A percentile compares a stretch with the other conserved stretches of the same genome.
Conservation (phyloP, 2,329 filamentous ascomycete genomes). For the Hortaea werneckii region DNA sequence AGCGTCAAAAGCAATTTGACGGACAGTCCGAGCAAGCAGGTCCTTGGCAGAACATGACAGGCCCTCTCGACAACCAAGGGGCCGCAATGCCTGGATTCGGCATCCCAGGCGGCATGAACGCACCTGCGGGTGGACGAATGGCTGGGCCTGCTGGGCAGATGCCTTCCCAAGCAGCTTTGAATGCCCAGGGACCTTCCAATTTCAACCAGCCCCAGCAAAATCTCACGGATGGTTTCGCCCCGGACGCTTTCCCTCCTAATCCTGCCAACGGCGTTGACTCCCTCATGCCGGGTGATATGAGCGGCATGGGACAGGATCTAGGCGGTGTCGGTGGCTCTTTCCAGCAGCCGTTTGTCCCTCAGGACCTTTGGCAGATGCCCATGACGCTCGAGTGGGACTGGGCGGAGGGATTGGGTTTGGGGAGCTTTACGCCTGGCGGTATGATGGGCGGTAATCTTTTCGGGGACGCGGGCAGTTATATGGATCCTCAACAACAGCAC, state of each 20-base stretch:
- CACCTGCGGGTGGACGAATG: neutral
- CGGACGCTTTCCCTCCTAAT: no score
- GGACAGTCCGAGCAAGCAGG: neutral
- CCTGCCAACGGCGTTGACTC: no score
- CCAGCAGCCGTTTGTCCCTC: constrained; percentile 80
- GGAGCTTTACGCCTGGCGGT: constrained; percentile 21
- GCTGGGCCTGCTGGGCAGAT: neutral
- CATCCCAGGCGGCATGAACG: neutral
- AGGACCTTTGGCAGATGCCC: constrained; percentile 89
- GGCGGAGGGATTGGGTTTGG: constrained; percentile 37
- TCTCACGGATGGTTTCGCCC: neutral
- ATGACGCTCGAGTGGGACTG: constrained; percentile 93
- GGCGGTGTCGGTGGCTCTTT: constrained; percentile 35
- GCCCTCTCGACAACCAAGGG: neutral
- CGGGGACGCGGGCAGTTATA: neutral
- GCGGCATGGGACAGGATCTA: neutral
- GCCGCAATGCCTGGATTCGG: neutral
- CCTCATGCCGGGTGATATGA: neutral
- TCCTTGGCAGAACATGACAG: neutral
- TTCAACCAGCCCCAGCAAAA: neutral
- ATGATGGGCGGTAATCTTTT: neutral
- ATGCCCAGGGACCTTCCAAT: neutral
- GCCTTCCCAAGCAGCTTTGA: no score
- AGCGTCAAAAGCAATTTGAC: neutral
- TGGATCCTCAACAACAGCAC: neutral